phyloP scores from a whole-genome alignment of 1,139 yeast genomes.

The Lodderomyces theae region DNA sequence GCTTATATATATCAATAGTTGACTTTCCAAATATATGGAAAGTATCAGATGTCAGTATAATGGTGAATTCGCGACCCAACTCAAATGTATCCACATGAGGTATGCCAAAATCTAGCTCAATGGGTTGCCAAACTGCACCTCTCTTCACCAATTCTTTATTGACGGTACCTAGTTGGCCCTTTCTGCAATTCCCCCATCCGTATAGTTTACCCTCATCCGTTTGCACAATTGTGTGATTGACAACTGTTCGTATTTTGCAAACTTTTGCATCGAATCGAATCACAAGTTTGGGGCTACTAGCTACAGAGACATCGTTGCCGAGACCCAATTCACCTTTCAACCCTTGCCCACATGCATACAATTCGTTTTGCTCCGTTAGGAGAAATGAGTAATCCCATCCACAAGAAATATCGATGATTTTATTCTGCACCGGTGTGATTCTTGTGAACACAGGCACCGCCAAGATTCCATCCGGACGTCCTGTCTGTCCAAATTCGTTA shows the following conservation, averaged over 20 bases:
- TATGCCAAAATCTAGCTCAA: slow-evolving; percentile 19
- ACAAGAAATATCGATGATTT: slow-evolving; percentile 44
- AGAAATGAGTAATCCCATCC: slow-evolving; percentile 81
- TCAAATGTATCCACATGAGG: slow-evolving; percentile 17
- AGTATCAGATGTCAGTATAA: slow-evolving; percentile 14
- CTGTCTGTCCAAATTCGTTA: slow-evolving; percentile 57
- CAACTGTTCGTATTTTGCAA: slow-evolving; percentile 41
- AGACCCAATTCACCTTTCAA: slow-evolving; percentile 74
- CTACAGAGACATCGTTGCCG: slow-evolving; percentile 29
- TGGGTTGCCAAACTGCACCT: slow-evolving; percentile 25
- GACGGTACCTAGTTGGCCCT: slow-evolving; percentile 61
- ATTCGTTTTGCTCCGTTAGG: slow-evolving; percentile 35
- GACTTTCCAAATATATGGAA: slow-evolving; percentile 2
- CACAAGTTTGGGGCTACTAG: slow-evolving; percentile 13
- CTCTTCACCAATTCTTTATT: slow-evolving; percentile 13
- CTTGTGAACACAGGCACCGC: slow-evolving; percentile 17
- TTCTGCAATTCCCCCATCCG: slow-evolving; percentile 85
- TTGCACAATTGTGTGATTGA: slow-evolving; percentile 55
- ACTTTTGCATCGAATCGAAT: slow-evolving; percentile 10
- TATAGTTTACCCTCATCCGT: slow-evolving; percentile 38
- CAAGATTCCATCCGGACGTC: slow-evolving; percentile 14
- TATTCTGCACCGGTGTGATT: background rate
- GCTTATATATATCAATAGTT: background rate
- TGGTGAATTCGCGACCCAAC: slow-evolving; percentile 50
- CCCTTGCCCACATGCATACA: slow-evolving; percentile 63